A percentile compares a stretch with the other conserved stretches of the same genome.
These are phyloP conservation scores for Wickerhamomyces subpelliculosus DNA, from an alignment of 805 yeast species.

Conservation along the genomic window DNA sequence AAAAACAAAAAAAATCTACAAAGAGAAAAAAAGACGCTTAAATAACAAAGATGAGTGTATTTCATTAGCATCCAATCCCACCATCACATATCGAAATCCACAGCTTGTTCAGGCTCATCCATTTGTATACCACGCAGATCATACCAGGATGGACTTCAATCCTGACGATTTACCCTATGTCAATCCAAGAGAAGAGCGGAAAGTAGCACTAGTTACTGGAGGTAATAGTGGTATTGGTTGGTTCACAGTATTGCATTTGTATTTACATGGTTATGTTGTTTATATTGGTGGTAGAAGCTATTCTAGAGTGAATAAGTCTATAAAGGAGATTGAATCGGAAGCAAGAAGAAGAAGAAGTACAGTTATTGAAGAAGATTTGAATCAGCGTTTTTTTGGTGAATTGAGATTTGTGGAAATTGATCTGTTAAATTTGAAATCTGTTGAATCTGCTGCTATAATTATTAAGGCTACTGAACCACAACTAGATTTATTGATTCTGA, in stretches of 20 bases:
- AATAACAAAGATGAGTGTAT: no score
- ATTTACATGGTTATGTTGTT: slow-evolving; percentile 65
- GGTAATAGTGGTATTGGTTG: slow-evolving; percentile 76
- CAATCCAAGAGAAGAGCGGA: slow-evolving; percentile 44
- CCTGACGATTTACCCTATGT: slow-evolving; percentile 51
- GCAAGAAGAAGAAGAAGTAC: slow-evolving; percentile 27
- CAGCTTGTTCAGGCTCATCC: no score
- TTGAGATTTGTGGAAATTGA: slow-evolving; percentile 46
- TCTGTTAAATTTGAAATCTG: slow-evolving; percentile 33
- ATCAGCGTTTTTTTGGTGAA: slow-evolving; percentile 34
- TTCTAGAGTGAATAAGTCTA: slow-evolving; percentile 46
- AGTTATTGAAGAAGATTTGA: slow-evolving; percentile 2
- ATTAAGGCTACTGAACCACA: slow-evolving; percentile 39
- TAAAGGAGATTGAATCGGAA: slow-evolving; percentile 43
- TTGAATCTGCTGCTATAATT: slow-evolving; percentile 39
- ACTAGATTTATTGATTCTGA: slow-evolving; percentile 60
- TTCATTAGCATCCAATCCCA: no score
- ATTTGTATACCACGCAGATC: no score
- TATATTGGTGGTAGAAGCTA: slow-evolving; percentile 65
- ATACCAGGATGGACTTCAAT: slow-evolving; percentile 19
- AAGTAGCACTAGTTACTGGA: slow-evolving; percentile 67
- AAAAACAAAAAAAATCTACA: no score
- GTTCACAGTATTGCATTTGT: slow-evolving; percentile 62
- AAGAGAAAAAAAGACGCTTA: no score
- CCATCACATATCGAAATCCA: no score